Conservation (phyloP, 805 yeast species). For the Hyphopichia homilentoma region DNA sequence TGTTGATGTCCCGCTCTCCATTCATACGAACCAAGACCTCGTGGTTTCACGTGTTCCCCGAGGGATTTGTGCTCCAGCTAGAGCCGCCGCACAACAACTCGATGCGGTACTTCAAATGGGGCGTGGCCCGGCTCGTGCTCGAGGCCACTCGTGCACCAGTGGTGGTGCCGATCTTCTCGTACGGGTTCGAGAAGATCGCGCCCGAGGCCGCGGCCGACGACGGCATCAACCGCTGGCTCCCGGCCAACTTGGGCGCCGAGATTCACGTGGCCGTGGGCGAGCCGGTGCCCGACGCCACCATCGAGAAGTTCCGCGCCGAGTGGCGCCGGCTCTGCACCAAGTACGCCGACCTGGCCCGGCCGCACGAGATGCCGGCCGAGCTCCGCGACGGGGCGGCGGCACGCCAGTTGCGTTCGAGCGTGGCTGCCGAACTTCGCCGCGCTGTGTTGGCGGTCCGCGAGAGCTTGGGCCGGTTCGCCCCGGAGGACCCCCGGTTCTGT, state of each 20-base stretch:
- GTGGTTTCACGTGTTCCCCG: constrained; percentile 96
- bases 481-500: constrained; percentile 68
- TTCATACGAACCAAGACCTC: constrained; percentile 61
- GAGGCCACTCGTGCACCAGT: constrained; percentile 84
- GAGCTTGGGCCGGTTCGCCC: constrained; percentile 39
- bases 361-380: constrained; percentile 57
- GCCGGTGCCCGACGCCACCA: constrained; percentile 55
- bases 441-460: constrained; percentile 50
- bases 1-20: constrained; percentile 43
- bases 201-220: constrained; percentile 68
- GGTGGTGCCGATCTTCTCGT: constrained; percentile 78
- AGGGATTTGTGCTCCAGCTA: constrained; percentile 86
- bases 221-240: constrained; percentile 55
- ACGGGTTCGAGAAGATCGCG: constrained; percentile 82
- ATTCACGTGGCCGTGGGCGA: constrained; percentile 70
- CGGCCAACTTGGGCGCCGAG: constrained; percentile 62
- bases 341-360: constrained; percentile 47
- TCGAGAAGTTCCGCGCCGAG: constrained; percentile 58
- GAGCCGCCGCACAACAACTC: constrained; percentile 77
- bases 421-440: constrained; percentile 67
- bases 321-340: constrained; percentile 66
- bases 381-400: constrained; percentile 65
- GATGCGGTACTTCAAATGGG: constrained; percentile 96
- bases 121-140: constrained; percentile 75
- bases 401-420: constrained; percentile 57